phyloP scores from a whole-genome alignment of 106 monocot genomes.

The Acanthochlamys bracteata region DNA sequence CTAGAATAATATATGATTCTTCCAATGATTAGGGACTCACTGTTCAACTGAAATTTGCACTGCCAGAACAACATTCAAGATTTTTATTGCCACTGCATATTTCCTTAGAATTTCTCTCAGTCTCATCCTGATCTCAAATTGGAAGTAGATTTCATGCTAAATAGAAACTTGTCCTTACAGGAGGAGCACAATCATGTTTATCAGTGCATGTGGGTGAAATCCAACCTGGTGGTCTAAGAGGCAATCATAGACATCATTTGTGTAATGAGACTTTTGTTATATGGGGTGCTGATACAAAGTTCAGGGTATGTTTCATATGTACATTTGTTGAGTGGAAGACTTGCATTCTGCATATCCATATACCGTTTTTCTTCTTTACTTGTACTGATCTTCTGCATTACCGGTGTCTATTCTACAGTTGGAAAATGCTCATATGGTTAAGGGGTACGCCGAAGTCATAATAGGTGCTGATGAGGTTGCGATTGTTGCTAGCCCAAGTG shows the following conservation, averaged over 20 bases:
- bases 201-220: slow-evolving; percentile 61
- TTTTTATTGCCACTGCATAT: too few relatives aligned
- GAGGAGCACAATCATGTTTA: slow-evolving; percentile 51
- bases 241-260: slow-evolving; percentile 58
- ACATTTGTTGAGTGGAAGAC: too few relatives aligned
- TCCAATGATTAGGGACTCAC: too few relatives aligned
- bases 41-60: too few relatives aligned
- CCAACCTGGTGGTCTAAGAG: slow-evolving; percentile 50
- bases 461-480: slow-evolving; percentile 49
- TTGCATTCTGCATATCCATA: too few relatives aligned
- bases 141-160: background rate
- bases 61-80: too few relatives aligned
- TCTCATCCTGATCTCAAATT: background rate
- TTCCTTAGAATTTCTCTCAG: too few relatives aligned
- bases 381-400: too few relatives aligned
- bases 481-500: slow-evolving; percentile 45
- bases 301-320: slow-evolving; percentile 31
- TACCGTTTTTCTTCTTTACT: too few relatives aligned
- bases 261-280: slow-evolving; percentile 72
- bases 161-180: slow-evolving; percentile 18
- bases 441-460: slow-evolving; percentile 50
- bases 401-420: slow-evolving; percentile 17
- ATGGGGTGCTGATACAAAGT: slow-evolving; percentile 63
- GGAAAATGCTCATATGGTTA: slow-evolving; percentile 39
- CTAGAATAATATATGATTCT: too few relatives aligned